phyloP scores from a whole-genome alignment of 2,329 filamentous ascomycete species.

The Xylaria sp. region DNA sequence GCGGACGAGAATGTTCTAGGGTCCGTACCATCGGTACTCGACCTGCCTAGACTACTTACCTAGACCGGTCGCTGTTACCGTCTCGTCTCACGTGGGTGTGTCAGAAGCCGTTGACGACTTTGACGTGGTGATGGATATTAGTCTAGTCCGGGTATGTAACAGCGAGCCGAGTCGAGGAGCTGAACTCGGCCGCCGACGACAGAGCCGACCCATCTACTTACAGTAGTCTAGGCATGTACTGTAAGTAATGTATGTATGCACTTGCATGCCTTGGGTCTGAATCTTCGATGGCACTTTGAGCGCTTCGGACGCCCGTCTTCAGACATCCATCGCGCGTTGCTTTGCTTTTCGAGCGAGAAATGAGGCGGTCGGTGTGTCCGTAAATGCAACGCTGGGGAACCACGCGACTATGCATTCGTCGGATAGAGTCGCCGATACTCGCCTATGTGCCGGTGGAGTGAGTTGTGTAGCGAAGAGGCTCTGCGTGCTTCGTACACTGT shows the following conservation, averaged over 20 bases:
- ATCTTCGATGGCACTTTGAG: neutral
- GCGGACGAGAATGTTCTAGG: neutral
- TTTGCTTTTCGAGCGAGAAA: neutral
- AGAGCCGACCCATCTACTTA: too few relatives aligned
- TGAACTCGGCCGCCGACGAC: too few relatives aligned
- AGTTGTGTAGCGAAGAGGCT: constrained; percentile 9
- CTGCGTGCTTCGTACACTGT: neutral
- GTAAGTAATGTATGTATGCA: constrained; percentile 1
- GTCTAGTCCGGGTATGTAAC: neutral
- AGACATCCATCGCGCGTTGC: neutral
- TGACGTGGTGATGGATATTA: neutral
- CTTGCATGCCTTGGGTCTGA: neutral
- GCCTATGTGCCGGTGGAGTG: constrained; percentile 2
- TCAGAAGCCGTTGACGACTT: constrained; percentile 6
- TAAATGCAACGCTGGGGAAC: constrained; percentile 13
- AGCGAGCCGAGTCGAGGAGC: neutral
- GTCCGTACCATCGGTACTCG: constrained; percentile 13
- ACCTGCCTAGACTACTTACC: too few relatives aligned
- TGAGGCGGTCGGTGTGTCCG: constrained; percentile 12
- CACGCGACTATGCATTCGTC: constrained; percentile 5
- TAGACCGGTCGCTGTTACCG: neutral
- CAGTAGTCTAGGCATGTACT: too few relatives aligned
- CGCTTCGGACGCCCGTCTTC: constrained; percentile 10
- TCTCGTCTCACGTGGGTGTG: neutral
- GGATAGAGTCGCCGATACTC: constrained; percentile 16